Evolutionary conservation across 441 rosid species (phyloP), one percentile per base, ranked within the genome.

Genomic region (Adansonia rubrostipa): DNA sequence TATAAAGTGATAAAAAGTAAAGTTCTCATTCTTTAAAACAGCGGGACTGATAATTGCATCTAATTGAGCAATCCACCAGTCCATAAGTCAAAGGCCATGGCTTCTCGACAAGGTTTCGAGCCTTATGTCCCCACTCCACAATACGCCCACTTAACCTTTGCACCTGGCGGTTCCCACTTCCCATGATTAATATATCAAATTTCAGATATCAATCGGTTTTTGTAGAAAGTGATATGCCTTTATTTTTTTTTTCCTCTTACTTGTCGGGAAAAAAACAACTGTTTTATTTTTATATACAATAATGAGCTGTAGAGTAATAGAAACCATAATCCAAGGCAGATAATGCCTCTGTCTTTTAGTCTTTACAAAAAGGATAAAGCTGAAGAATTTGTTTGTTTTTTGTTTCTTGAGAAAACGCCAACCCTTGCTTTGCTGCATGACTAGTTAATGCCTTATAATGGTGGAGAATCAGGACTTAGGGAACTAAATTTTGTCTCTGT

Each of bases 151-250:
- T 45, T 9, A 9, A 4, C 54, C n/a, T 63, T 11, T 42, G 22
- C 50, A 22, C 53, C 48, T 68, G 58, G 42, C 56, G 24, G 15
- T 44, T 66, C 51, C 28, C 71, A 24, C 67, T 70, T 70, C 44
- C 44, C 36, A 24, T 33, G 36, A 33, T 33, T 15, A 24, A 24
- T 70, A 44, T 50, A 40, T 70, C 57, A 13, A 47, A 13, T 20
- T 48, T 22, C 8, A 50, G 9, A 24, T 48, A 50, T 70, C 45
- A 50, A 48, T 22, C 19, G 44, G 7, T 13, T 70, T 70, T 70
- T 50, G 7, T 70, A 3, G 8, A 70, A 14, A 50, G 74, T 44
- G 7, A 58, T 8, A 3, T 51, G 4, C 56, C 74, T 51, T 68
- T 19, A n/a, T 20, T 20, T 5, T 9, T 45, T 9, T 20, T 0